Evolutionary conservation across 2,329 filamentous ascomycete genomes (phyloP).

Genomic region (Zasmidium citrigriseum): DNA sequence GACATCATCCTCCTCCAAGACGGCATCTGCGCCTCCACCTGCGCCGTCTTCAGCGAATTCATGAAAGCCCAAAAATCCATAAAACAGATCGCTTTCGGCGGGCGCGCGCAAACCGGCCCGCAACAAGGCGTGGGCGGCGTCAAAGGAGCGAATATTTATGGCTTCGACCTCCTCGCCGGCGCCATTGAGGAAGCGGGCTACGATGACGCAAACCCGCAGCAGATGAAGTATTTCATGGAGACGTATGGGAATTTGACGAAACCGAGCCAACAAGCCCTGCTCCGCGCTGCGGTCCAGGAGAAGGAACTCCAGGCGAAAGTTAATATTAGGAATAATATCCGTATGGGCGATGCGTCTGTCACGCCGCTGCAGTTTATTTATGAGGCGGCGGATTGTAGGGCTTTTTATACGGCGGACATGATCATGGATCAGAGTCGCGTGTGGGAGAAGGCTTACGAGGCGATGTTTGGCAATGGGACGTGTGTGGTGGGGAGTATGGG

Average conservation of each 20-base stretch:
- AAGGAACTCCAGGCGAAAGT: constrained; percentile 25
- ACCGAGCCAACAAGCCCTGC: neutral
- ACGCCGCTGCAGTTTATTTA: constrained; percentile 45
- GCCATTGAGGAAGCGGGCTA: neutral
- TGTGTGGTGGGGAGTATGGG: constrained; percentile 25
- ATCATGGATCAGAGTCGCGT: constrained; percentile 37
- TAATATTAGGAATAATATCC: constrained; percentile 40
- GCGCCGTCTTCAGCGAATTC: constrained; percentile 43
- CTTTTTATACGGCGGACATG: constrained; percentile 42
- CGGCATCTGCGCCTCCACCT: constrained; percentile 46
- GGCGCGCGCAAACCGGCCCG: constrained; percentile 39
- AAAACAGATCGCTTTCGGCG: constrained; percentile 42
- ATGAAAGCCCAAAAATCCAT: constrained; percentile 43
- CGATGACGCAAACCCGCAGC: neutral
- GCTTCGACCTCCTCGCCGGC: neutral
- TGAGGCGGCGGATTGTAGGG: constrained; percentile 43
- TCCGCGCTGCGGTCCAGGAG: neutral
- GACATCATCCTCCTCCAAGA: constrained; percentile 46
- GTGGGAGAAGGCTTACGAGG: constrained; percentile 41
- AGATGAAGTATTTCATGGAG: neutral
- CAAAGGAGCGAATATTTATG: constrained; percentile 34
- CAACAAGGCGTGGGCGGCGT: constrained; percentile 46
- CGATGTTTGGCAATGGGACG: constrained; percentile 32
- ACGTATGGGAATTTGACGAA: neutral
- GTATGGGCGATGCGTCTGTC: constrained; percentile 26